phyloP scores from a whole-genome alignment of 2,329 filamentous ascomycete species.

The Xylariaceae sp. region DNA sequence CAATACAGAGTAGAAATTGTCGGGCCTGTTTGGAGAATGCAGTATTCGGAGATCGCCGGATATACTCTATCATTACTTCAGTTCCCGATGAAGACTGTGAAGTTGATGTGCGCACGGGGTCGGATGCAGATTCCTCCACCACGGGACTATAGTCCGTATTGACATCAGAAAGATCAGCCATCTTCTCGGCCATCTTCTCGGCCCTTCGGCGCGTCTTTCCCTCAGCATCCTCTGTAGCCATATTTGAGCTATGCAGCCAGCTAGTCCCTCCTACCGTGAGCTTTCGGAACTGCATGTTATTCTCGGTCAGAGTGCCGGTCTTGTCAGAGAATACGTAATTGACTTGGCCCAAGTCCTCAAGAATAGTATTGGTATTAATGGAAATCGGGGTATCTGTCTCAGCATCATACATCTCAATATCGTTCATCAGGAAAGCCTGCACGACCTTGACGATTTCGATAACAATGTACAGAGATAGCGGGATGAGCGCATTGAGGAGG shows the following conservation, averaged over 20 bases:
- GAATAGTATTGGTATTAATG: conserved; percentile 89
- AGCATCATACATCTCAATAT: conserved; percentile 88
- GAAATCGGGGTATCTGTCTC: conserved; percentile 80
- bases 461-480: conserved; percentile 84
- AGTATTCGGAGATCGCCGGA: conserved; percentile 69
- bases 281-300: conserved; percentile 92
- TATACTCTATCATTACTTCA: conserved; percentile 72
- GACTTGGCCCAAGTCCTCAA: conserved; percentile 89
- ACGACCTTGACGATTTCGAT: conserved; percentile 82
- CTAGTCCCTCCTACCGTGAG: conserved; percentile 84
- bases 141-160: conserved; percentile 32
- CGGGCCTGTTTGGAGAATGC: conserved; percentile 73
- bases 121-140: conserved; percentile 28
- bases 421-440: conserved; percentile 69
- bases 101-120: conserved; percentile 25
- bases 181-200: not conserved
- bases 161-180: conserved; percentile 25
- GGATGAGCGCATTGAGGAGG: conserved; percentile 95
- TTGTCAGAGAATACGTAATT: conserved; percentile 91
- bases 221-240: conserved; percentile 34
- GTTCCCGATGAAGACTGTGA: conserved; percentile 58
- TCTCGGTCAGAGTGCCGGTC: conserved; percentile 90
- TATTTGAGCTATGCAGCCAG: conserved; percentile 78
- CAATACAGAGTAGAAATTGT: conserved; percentile 78
- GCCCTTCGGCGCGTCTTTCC: not conserved